Conservation (phyloP, 495 filamentous ascomycete species). For the Neurospora hispaniola region DNA sequence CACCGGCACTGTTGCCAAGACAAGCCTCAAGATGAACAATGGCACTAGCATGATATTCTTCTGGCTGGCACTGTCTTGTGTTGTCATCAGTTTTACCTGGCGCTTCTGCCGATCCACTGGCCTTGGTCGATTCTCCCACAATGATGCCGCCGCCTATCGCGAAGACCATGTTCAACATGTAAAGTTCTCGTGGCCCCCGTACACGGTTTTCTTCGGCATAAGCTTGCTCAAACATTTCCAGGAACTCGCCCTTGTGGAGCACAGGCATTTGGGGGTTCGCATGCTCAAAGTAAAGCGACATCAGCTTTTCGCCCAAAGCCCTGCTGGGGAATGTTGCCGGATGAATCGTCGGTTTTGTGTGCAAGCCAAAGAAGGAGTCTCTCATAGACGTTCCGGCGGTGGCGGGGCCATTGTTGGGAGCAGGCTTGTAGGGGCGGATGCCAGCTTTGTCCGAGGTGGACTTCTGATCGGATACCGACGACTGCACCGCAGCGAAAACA, state of each 20-base stretch:
- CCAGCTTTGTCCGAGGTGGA: conserved; percentile 42
- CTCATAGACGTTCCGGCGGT: conserved; percentile 64
- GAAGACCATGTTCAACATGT: conserved; percentile 95
- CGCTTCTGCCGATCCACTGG: conserved; percentile 6
- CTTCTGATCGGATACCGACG: conserved; percentile 62
- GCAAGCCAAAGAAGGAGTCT: conserved; percentile 89
- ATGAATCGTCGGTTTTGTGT: conserved; percentile 77
- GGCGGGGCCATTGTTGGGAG: conserved; percentile 23
- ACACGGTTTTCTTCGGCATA: conserved; percentile 59
- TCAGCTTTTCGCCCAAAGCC: conserved; percentile 58
- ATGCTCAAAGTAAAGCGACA: conserved; percentile 85
- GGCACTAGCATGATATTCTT: conserved; percentile 92
- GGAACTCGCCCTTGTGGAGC: conserved; percentile 78
- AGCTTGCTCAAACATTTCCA: conserved; percentile 67
- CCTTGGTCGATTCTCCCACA: conserved; percentile 46
- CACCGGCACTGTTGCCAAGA: conserved; percentile 63
- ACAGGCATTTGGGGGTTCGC: conserved; percentile 94
- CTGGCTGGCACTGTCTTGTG: conserved; percentile 65
- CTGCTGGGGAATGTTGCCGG: conserved; percentile 76
- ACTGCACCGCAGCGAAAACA: conserved; percentile 89
- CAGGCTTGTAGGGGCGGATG: conserved; percentile 31
- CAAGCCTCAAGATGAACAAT: conserved; percentile 86
- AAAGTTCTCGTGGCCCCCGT: conserved; percentile 72
- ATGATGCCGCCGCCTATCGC: conserved; percentile 93
- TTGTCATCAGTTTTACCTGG: conserved; percentile 2